Conservation (phyloP, 1,139 yeast species). For the Geotrichum phurueaensis region DNA sequence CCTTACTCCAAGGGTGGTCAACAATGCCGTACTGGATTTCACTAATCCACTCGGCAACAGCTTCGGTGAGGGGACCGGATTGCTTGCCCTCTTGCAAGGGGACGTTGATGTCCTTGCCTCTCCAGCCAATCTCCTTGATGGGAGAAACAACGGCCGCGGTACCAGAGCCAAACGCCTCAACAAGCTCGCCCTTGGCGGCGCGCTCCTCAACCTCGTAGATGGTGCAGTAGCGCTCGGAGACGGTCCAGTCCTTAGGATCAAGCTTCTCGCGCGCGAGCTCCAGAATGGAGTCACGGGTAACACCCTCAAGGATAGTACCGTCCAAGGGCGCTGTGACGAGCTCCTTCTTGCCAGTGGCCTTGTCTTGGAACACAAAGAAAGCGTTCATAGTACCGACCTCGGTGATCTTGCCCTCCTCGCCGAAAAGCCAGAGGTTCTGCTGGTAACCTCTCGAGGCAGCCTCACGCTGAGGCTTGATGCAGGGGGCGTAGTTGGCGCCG, state of each 20-base stretch:
- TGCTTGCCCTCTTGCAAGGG: conserved; percentile 76
- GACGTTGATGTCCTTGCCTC: conserved; percentile 61
- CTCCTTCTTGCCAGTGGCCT: conserved; percentile 74
- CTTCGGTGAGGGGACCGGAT: conserved; percentile 70
- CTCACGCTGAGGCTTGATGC: conserved; percentile 78
- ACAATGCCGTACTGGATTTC: conserved; percentile 84
- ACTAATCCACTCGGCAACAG: conserved; percentile 76
- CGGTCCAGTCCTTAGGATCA: conserved; percentile 65
- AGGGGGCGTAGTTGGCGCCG: conserved; percentile 97
- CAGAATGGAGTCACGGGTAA: conserved; percentile 86
- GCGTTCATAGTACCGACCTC: conserved; percentile 98
- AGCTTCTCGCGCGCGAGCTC: conserved; percentile 68
- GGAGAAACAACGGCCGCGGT: conserved; percentile 97
- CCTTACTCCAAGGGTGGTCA: conserved; percentile 44
- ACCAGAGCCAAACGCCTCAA: conserved; percentile 96
- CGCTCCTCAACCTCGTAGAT: conserved; percentile 74
- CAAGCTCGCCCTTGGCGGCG: conserved; percentile 71
- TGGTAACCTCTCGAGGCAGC: conserved; percentile 88
- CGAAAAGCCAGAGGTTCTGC: conserved; percentile 94
- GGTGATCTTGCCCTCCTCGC: conserved; percentile 81
- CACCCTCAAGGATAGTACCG: conserved; percentile 95
- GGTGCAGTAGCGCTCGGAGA: conserved; percentile 76
- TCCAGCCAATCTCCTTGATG: conserved; percentile 78
- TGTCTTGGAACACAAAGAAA: conserved; percentile 71
- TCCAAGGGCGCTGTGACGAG: conserved; percentile 94